Base-by-base conservation (phyloP, 768 basidiomycete genomes). In the Boletus pseudo-olivaceus region DNA sequence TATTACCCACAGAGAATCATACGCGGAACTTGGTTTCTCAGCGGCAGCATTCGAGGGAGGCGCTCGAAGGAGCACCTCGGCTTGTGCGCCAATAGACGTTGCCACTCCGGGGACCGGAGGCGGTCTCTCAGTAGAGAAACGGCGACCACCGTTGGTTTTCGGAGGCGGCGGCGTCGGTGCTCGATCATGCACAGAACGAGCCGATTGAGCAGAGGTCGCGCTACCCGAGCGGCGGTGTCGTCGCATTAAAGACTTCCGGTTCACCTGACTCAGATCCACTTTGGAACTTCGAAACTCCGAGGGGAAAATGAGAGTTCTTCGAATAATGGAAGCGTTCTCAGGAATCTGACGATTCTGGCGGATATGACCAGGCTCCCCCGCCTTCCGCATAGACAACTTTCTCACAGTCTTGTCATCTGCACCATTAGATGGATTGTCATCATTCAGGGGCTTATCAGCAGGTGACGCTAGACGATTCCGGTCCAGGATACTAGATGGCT, bases 131-230 rank as follows among this genome's bases (percentile, higher is more conserved):
- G 72, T 75, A 20, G 88, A 87, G 72, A 90, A 89, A 35, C 87
- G 82, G 57, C 79, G 79, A 32, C 69, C 59, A 37, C 67, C 67
- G 44, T 77, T 74, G 5, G 80, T 73, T 58, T 81, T 81, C 14
- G 87, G 83, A 32, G 91, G 91, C 17, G 90, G 91, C n/a, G 90
- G 90, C 8, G 91, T 93, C 11, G 90, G 90, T 12, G 75, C 86
- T 49, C 90, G 86, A 60, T 93, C 91, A 60, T 88, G 85, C 29
- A 91, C 76, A 40, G 90, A 91, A 53, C 85, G 84, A 60, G 73
- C 81, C 0, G 90, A 92, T 17, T 77, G 73, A 12, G 81, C 84
- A 26, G 79, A 82, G 19, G 67, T 68, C 11, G 78, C 76, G 58
- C 90, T 88, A 17, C 77, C 76, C 50, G 87, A 79, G 38, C 84